phyloP scores from a whole-genome alignment of 176 grass and related monocot species.

The Hsuehochloa calcarea region DNA sequence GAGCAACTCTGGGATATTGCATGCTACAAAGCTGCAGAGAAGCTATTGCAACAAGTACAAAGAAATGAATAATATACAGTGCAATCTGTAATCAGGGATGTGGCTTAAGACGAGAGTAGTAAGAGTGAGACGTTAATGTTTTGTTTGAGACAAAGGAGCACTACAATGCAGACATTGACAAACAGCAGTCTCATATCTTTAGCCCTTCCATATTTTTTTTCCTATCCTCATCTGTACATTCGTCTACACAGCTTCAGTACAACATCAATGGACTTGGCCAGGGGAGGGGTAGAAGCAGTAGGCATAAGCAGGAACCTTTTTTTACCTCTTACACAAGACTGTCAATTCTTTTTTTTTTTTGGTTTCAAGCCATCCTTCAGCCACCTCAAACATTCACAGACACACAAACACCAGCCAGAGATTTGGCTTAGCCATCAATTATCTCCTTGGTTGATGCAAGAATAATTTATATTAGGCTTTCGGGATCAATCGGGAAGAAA shows the following conservation, averaged over 20 bases:
- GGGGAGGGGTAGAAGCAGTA: conserved; percentile 22
- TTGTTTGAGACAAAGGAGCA: conserved; percentile 2
- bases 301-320: conserved; percentile 6
- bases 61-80: background rate
- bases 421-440: conserved; percentile 36
- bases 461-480: conserved; percentile 54
- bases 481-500: conserved; percentile 67
- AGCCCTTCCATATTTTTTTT: conserved; percentile 48
- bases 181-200: conserved; percentile 36
- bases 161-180: conserved; percentile 25
- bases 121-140: conserved; percentile 1
- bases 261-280: conserved; percentile 39
- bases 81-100: background rate
- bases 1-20: background rate
- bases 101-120: background rate
- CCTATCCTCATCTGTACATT: conserved; percentile 75
- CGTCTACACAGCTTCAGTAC: conserved; percentile 55
- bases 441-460: conserved; percentile 37
- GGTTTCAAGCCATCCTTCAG: conserved; percentile 11
- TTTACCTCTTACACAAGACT: conserved; percentile 35
- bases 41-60: background rate
- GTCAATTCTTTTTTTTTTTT: background rate
- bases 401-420: conserved; percentile 31
- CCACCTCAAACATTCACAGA: conserved; percentile 17
- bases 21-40: background rate